phyloP scores from a whole-genome alignment of 129 eudicot genomes.

The Flaveria robusta region DNA sequence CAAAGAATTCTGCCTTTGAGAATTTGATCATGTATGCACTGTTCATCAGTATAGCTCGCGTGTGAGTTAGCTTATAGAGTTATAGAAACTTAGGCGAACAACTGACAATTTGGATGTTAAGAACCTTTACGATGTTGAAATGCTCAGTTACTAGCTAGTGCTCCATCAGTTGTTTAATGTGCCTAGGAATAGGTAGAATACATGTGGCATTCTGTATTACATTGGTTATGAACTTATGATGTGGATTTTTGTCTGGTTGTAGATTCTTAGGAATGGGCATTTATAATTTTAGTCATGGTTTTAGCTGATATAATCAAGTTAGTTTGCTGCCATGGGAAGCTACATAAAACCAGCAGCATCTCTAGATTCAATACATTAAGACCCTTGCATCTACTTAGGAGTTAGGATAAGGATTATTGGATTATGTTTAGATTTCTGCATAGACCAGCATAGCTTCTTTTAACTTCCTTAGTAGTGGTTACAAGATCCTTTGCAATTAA shows the following conservation, averaged over 20 bases:
- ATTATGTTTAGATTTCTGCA: not conserved
- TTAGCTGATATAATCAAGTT: not conserved
- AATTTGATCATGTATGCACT: not conserved
- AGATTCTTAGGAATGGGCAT: not conserved
- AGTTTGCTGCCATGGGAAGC: not conserved
- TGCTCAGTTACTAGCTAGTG: not conserved
- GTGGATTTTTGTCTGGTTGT: not conserved
- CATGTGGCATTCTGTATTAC: not conserved
- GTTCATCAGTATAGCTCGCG: constrained; percentile 3
- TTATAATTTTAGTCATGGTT: not conserved
- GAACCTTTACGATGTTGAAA: not conserved
- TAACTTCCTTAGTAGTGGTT: not conserved
- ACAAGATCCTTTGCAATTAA: not conserved
- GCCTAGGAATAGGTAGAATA: not conserved
- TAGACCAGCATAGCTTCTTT: not conserved
- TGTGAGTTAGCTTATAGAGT: not conserved
- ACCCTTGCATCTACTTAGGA: not conserved
- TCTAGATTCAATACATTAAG: not conserved
- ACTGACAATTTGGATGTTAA: constrained; percentile 15
- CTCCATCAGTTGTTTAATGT: not conserved
- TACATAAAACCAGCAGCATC: not conserved
- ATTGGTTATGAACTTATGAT: not conserved
- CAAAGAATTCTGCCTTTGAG: not conserved
- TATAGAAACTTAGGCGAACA: not conserved
- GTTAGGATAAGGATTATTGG: not conserved